Conservation (phyloP, 345 rosid genomes). For the Cardiospermum halicacabum region DNA sequence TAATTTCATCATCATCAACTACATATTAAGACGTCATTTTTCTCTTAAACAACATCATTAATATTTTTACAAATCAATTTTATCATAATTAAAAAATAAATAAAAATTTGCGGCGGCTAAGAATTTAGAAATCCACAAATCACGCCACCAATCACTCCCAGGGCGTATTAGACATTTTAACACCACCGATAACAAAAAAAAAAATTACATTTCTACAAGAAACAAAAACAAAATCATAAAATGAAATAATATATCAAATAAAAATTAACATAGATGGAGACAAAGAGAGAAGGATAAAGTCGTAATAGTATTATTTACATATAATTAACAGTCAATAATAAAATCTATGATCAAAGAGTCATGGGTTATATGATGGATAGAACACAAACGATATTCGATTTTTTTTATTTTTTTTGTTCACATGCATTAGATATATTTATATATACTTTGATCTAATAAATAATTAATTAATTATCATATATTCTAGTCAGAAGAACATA, state of each 20-base stretch:
- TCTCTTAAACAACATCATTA: not conserved
- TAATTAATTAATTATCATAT: too few species aligned
- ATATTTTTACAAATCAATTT: not conserved
- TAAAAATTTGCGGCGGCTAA: conserved; percentile 35
- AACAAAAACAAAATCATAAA: conserved; percentile 5
- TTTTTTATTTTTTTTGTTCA: conserved; percentile 9
- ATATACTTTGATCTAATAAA: too few species aligned
- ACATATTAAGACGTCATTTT: conserved; percentile 9
- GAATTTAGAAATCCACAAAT: conserved; percentile 37
- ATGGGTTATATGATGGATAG: conserved; percentile 26
- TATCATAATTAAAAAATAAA: not conserved
- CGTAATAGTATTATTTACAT: conserved; percentile 37
- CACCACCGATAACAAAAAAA: not conserved
- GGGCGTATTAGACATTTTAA: not conserved
- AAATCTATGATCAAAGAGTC: conserved; percentile 19
- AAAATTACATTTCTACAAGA: not conserved
- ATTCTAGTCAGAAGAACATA: conserved; percentile 71
- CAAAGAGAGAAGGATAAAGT: too few species aligned
- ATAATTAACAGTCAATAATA: conserved; percentile 19
- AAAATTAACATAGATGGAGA: not conserved
- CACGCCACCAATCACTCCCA: conserved; percentile 56
- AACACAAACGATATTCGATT: conserved; percentile 30
- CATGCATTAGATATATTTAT: not conserved
- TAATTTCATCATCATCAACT: not conserved
- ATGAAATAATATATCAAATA: not conserved